These are phyloP conservation scores for Cercospora sp. DNA, from an alignment of 2,329 filamentous ascomycete species.

Conservation along the genomic window DNA sequence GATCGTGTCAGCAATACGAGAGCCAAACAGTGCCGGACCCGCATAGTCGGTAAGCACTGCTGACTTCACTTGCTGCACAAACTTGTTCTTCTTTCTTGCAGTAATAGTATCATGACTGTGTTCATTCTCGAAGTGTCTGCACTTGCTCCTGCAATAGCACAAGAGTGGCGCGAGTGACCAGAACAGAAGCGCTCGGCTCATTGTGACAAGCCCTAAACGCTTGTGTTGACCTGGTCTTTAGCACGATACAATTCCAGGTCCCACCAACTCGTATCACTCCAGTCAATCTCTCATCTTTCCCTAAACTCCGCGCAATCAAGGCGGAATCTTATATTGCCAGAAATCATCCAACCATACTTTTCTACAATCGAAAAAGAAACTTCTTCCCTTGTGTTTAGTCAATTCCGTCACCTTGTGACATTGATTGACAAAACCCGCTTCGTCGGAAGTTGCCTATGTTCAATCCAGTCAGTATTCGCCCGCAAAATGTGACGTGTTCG, in stretches of 20 bases:
- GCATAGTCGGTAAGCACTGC: background rate
- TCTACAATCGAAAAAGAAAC: slow-evolving; percentile 6
- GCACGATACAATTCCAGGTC: too few relatives aligned
- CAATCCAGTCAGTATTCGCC: too few relatives aligned
- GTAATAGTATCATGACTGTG: background rate
- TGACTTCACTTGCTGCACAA: background rate
- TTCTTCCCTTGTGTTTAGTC: background rate
- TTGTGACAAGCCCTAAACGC: background rate
- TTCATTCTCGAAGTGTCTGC: background rate
- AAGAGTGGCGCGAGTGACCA: background rate
- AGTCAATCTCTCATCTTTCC: too few relatives aligned
- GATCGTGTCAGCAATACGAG: background rate
- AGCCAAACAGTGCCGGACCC: background rate
- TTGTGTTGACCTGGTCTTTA: too few relatives aligned
- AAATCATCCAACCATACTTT: background rate
- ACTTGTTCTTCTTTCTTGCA: background rate
- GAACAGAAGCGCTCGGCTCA: background rate
- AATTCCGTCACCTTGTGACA: background rate
- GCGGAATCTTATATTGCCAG: background rate
- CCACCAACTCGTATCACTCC: too few relatives aligned
- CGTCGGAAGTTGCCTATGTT: background rate
- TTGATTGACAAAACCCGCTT: background rate
- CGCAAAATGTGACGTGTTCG: too few relatives aligned
- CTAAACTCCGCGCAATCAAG: background rate
- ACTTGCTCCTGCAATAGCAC: background rate